A percentile compares a stretch with the other conserved stretches of the same genome.
Conservation (phyloP, 352 stramenopile genomes). For the Globisporangium nodosum region DNA sequence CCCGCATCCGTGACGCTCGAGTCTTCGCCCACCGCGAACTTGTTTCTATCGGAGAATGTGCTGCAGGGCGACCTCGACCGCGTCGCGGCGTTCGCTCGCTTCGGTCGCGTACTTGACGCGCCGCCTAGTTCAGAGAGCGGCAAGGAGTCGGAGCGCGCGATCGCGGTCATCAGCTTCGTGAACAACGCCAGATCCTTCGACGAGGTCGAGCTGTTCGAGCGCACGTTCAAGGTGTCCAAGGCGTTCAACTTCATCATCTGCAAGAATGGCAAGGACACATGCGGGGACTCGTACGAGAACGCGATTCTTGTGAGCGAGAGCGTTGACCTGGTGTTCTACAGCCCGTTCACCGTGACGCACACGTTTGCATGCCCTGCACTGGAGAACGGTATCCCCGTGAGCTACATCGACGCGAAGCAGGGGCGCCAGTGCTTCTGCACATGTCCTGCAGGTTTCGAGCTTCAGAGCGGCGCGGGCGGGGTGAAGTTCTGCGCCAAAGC, state of each 20-base stretch:
- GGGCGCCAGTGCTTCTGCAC: constrained; percentile 49
- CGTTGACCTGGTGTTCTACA: constrained; percentile 57
- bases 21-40: background rate
- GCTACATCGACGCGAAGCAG: constrained; percentile 28
- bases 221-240: constrained; percentile 7
- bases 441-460: constrained; percentile 34
- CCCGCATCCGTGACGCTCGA: background rate
- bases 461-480: constrained; percentile 14
- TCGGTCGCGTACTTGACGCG: constrained; percentile 7
- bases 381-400: constrained; percentile 35
- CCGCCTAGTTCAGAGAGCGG: background rate
- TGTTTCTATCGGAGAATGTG: constrained; percentile 2
- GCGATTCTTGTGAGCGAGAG: constrained; percentile 29
- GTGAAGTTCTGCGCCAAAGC: constrained; percentile 22
- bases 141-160: background rate
- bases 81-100: constrained; percentile 5
- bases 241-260: constrained; percentile 19
- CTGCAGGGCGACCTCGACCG: constrained; percentile 5
- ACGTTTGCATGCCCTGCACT: constrained; percentile 30
- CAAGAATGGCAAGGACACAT: constrained; percentile 10
- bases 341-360: constrained; percentile 41
- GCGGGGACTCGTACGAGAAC: constrained; percentile 24
- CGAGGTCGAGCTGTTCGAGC: constrained; percentile 17
- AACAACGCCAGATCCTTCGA: constrained; percentile 15
- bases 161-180: constrained; percentile 16